Evolutionary conservation across 2,329 filamentous ascomycete species (phyloP), one percentile per base, ranked within the genome.

Genomic region (Elsinoe ampelina): DNA sequence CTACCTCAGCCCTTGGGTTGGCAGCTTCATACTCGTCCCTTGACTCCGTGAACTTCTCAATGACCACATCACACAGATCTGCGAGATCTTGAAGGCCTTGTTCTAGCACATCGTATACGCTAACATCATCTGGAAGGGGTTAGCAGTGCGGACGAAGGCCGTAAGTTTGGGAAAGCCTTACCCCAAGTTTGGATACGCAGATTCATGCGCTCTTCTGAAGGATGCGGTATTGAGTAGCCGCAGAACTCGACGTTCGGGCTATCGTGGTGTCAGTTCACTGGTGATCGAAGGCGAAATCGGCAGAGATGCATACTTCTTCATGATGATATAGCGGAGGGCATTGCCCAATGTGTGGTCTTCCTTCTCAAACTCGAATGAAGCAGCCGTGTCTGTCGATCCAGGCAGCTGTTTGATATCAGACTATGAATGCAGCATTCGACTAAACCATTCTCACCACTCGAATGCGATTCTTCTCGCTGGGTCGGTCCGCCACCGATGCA

Each of bases 211-310:
- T 85, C 77, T 73, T 98, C 93, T 38, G 91, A 95, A 52, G 93
- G 93, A 73, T 98, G 93, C 30, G 93, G 93, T 60, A 98, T 97
- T 6, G 92, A 89, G 72, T 98, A 98, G 60, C 92, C 93, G 73
- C 93, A 97, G 74, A 98, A 96, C 71, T 98, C 93, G 59, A 98
- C 93, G 61, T 93, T 84, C 30, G 93, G 92, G 71, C 92, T 97
- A 55, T 10, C 4, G 20, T 26, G 17, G 26, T 32, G 30, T 60
- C 5, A 60, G 57, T 10, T 30, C 26, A 12, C 4, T 26, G 41
- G 17, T 17, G 10, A 8, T 10, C 3, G 13, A 36, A 3, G 15
- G 39, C 19, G 17, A 51, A 6, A 39, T 47, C 3, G 19, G 12
- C 7, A 22, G 26, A 30, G 26, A 19, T 7, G 6, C 57, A 43